These are phyloP conservation scores for Lolium perenne DNA, from an alignment of 176 grass and related monocot species.

Conservation along the genomic window DNA sequence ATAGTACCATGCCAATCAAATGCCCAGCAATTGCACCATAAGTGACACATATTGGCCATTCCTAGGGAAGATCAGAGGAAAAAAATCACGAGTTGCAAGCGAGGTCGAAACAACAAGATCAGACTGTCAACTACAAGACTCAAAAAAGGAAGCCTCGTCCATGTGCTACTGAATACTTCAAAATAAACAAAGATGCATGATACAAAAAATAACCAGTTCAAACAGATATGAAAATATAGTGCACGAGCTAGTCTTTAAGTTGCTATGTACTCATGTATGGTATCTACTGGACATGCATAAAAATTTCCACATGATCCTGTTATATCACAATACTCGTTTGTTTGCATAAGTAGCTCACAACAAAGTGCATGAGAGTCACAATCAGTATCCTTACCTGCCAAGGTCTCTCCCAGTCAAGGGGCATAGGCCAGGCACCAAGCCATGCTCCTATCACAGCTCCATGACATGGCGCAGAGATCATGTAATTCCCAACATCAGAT, in stretches of 20 bases:
- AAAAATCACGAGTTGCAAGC: neutral
- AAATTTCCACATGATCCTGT: neutral
- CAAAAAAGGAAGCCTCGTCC: neutral
- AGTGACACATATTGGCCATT: slow-evolving; percentile 90
- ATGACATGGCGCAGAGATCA: slow-evolving; percentile 83
- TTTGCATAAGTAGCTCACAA: slow-evolving; percentile 2
- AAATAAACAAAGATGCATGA: neutral
- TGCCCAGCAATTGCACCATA: slow-evolving; percentile 77
- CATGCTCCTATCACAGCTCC: slow-evolving; percentile 92
- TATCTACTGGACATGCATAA: slow-evolving; percentile 10
- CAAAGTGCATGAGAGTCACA: neutral
- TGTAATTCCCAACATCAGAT: slow-evolving; percentile 57
- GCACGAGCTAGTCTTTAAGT: neutral
- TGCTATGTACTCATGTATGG: neutral
- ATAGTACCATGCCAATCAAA: slow-evolving; percentile 63
- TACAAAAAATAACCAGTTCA: neutral
- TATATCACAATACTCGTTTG: neutral
- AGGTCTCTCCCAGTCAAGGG: slow-evolving; percentile 92
- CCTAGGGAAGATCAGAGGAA: slow-evolving; percentile 46
- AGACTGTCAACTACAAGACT: neutral
- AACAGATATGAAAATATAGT: neutral
- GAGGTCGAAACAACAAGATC: neutral
- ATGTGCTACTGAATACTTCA: neutral
- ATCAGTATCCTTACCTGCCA: slow-evolving; percentile 73
- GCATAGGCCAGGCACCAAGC: slow-evolving; percentile 97